Conservation (phyloP, 148 eudicot species). For the Euryodendron excelsum region DNA sequence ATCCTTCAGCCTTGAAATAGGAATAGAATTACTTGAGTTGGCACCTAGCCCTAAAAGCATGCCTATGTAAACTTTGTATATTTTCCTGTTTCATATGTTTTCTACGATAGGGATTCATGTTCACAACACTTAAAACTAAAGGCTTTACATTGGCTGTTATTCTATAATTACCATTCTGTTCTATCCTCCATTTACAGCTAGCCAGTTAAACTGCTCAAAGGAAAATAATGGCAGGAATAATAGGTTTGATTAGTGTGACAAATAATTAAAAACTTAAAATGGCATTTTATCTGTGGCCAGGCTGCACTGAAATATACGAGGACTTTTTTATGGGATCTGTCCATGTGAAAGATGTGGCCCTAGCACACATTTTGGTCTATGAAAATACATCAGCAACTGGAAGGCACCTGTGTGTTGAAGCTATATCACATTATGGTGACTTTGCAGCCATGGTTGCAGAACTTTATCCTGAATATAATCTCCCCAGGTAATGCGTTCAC, state of each 20-base stretch:
- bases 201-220: not conserved
- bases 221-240: not conserved
- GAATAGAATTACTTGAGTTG: not conserved
- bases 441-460: conserved; percentile 85
- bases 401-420: conserved; percentile 92
- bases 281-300: conserved; percentile 29
- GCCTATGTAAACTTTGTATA: not conserved
- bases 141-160: not conserved
- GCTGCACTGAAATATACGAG: conserved; percentile 68
- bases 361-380: conserved; percentile 88
- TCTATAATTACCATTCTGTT: not conserved
- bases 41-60: not conserved
- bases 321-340: conserved; percentile 80
- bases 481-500: conserved; percentile 60
- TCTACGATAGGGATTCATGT: not conserved
- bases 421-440: conserved; percentile 79
- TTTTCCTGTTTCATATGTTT: not conserved
- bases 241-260: not conserved
- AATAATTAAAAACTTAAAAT: not conserved
- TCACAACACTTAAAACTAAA: not conserved
- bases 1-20: not conserved
- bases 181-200: not conserved
- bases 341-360: conserved; percentile 94
- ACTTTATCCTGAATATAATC: conserved; percentile 75
- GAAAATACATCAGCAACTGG: conserved; percentile 81